Evolutionary conservation across 495 filamentous ascomycete species (phyloP), one percentile per base, ranked within the genome.

Genomic region (Hypoxylon perforatum): DNA sequence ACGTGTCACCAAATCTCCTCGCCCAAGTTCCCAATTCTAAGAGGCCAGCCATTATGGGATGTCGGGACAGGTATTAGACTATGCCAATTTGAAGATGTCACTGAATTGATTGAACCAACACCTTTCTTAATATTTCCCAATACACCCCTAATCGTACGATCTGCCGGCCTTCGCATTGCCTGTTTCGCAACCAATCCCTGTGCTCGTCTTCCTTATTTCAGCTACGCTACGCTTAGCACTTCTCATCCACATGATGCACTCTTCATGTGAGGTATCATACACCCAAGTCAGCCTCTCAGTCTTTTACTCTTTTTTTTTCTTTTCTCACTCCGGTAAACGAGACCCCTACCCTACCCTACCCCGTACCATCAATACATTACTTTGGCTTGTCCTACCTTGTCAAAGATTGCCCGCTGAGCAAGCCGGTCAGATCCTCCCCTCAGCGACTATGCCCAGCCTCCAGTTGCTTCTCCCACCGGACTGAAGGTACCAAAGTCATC

Each of bases 261-360:
- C 55, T 60, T 63, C 65, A 69, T 63, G 60, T 63, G 65, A 42
- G 14, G 35, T 68, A 63, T 60, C 55, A 60, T 59, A 51, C n/a
- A n/a, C 58, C 36, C 54, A 38, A 48, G 15, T 46, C 53, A 62
- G 57, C 45, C 51, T 61, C 57, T 42, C 21, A n/a, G n/a, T n/a
- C n/a, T n/a, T n/a, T n/a, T n/a, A n/a, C n/a, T n/a, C n/a, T n/a
- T n/a, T n/a, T 18, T 19, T 46, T 1, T 19, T 28, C 25, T 28
- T 28, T 28, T 28, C 25, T 7, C 25, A 28, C 50, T 55, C 50
- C 61, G 39, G 55, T 54, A 46, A 41, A 58, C 61, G 25, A 33
- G 12, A 49, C 44, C 63, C 50, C 63, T 60, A 59, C 56, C n/a
- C n/a, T n/a, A n/a, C n/a, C 25, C 7, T 28, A 51, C 9, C 60